phyloP scores from a whole-genome alignment of 192 early-diverging fungal species.

The Coemansia biformis region DNA sequence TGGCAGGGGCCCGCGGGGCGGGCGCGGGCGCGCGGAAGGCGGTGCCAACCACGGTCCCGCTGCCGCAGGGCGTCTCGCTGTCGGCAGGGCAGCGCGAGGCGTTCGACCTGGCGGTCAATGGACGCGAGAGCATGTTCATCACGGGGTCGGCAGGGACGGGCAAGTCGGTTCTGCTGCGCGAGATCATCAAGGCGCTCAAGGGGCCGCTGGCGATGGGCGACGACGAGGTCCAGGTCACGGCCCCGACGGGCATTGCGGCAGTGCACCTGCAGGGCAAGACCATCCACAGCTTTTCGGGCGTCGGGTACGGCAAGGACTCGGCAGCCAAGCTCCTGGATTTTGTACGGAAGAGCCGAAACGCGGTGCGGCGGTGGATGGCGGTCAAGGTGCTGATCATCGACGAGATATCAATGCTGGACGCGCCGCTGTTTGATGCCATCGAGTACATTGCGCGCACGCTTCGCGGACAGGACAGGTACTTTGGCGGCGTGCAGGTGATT shows the following conservation, averaged over 20 bases:
- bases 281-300: constrained; percentile 65
- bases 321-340: constrained; percentile 16
- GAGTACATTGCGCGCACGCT: constrained; percentile 59
- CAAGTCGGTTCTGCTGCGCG: constrained; percentile 44
- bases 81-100: constrained; percentile 58
- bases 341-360: constrained; percentile 36
- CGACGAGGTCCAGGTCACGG: constrained; percentile 53
- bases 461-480: constrained; percentile 48
- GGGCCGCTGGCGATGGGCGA: constrained; percentile 1
- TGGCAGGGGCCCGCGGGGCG: no score
- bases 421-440: constrained; percentile 63
- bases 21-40: no score
- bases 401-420: constrained; percentile 78
- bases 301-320: constrained; percentile 55
- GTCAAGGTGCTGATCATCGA: constrained; percentile 69
- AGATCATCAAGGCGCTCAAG: constrained; percentile 38
- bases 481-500: constrained; percentile 75
- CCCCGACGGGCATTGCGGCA: constrained; percentile 78
- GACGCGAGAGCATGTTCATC: constrained; percentile 59
- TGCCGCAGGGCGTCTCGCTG: no score
- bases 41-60: constrained; percentile 5
- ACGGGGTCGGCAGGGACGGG: constrained; percentile 73
- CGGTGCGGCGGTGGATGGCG: constrained; percentile 54
- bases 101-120: constrained; percentile 55
- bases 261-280: constrained; percentile 72